Conservation (phyloP, 306 rosid genomes). For the Castanea mollissima region DNA sequence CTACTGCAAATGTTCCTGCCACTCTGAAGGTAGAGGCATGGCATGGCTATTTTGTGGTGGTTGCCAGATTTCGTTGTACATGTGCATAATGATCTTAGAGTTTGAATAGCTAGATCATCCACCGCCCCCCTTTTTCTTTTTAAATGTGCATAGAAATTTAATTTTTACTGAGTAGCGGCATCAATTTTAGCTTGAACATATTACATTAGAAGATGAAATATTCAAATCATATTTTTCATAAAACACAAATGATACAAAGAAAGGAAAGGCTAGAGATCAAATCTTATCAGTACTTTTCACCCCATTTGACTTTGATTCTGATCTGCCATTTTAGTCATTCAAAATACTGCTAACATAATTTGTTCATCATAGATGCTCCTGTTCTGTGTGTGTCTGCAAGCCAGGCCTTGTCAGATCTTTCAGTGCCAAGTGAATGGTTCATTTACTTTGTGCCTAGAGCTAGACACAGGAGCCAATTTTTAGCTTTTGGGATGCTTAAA, state of each 20-base stretch:
- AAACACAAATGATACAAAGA: neutral
- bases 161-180: neutral
- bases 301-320: neutral
- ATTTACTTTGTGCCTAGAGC: neutral
- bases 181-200: neutral
- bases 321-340: neutral
- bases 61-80: neutral
- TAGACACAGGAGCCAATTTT: too few relatives aligned
- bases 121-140: neutral
- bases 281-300: neutral
- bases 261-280: neutral
- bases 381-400: neutral
- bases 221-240: neutral
- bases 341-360: neutral
- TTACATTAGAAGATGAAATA: neutral
- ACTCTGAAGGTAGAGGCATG: slow-evolving; percentile 9
- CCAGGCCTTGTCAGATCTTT: neutral
- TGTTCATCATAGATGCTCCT: neutral
- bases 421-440: neutral
- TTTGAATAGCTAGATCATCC: neutral
- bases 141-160: neutral
- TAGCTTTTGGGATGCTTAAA: too few relatives aligned
- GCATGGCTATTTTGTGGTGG: neutral
- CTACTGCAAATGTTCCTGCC: neutral
- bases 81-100: neutral